These are phyloP conservation scores for Clarireedia paspali DNA, from an alignment of 2,329 filamentous ascomycete genomes.

Conservation along the genomic window DNA sequence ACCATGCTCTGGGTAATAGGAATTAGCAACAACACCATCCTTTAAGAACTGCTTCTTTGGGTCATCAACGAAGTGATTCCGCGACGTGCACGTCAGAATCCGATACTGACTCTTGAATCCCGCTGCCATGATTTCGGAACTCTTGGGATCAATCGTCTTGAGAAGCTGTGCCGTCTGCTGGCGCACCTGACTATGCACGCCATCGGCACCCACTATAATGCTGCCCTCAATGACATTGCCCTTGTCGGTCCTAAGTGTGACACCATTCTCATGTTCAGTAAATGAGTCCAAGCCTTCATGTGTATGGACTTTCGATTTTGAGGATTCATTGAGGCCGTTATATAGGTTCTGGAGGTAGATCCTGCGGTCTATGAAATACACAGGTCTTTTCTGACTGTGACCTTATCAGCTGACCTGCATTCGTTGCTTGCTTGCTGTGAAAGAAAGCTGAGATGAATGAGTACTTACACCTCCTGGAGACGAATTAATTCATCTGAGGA, in stretches of 20 bases:
- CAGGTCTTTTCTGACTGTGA: background rate
- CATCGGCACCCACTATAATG: constrained; percentile 22
- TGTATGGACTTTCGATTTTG: background rate
- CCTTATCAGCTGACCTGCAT: background rate
- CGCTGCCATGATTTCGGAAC: constrained; percentile 3
- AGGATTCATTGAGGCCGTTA: background rate
- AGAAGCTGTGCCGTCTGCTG: constrained; percentile 22
- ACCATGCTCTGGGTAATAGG: constrained; percentile 1
- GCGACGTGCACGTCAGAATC: constrained; percentile 1
- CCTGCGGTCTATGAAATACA: background rate
- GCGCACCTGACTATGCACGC: constrained; percentile 22
- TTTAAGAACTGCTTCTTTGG: background rate
- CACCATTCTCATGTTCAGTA: background rate
- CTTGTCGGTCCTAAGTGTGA: background rate
- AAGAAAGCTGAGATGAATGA: background rate
- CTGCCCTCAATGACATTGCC: constrained; percentile 8
- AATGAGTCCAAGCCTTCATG: background rate
- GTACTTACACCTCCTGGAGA: constrained; percentile 1
- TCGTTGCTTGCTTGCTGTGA: background rate
- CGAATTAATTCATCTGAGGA: constrained; percentile 2
- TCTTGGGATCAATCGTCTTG: background rate
- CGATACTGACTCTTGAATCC: background rate
- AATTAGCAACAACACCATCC: background rate
- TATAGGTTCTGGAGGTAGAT: background rate
- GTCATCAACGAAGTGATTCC: background rate